phyloP scores from a whole-genome alignment of 179 eudicot genomes.

The Gypsophila paniculata region DNA sequence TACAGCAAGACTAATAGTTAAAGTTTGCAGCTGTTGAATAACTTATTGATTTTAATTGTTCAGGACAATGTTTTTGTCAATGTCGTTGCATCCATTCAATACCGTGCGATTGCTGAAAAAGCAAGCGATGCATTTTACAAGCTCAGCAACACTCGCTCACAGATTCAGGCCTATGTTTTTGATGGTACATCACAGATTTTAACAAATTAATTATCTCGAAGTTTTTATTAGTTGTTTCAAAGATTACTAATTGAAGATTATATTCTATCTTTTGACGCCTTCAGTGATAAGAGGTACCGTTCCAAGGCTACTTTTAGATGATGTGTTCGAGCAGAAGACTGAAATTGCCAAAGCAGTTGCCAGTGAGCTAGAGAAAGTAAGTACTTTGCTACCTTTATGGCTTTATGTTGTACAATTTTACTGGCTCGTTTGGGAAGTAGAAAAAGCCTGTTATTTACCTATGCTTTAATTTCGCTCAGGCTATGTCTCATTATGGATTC shows the following conservation, averaged over 20 bases:
- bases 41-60: constrained; percentile 10
- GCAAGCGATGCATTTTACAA: constrained; percentile 42
- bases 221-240: not conserved
- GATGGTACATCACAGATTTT: constrained; percentile 28
- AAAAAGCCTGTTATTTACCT: not conserved
- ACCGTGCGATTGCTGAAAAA: constrained; percentile 34
- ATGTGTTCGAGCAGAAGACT: constrained; percentile 44
- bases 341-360: constrained; percentile 39
- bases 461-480: constrained; percentile 19
- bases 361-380: constrained; percentile 37
- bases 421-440: not conserved
- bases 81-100: constrained; percentile 43
- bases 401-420: not conserved
- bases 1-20: not conserved
- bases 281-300: constrained; percentile 42
- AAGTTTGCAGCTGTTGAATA: not conserved
- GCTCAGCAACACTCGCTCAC: constrained; percentile 38
- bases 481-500: constrained; percentile 39
- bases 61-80: constrained; percentile 51
- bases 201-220: not conserved
- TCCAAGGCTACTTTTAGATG: constrained; percentile 35
- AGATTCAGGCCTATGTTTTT: constrained; percentile 47
- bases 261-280: not conserved
- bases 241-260: not conserved
- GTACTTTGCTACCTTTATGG: not conserved